These are phyloP conservation scores for Alloteropsis semialata DNA, from an alignment of 176 grass and related monocot species.

Conservation along the genomic window DNA sequence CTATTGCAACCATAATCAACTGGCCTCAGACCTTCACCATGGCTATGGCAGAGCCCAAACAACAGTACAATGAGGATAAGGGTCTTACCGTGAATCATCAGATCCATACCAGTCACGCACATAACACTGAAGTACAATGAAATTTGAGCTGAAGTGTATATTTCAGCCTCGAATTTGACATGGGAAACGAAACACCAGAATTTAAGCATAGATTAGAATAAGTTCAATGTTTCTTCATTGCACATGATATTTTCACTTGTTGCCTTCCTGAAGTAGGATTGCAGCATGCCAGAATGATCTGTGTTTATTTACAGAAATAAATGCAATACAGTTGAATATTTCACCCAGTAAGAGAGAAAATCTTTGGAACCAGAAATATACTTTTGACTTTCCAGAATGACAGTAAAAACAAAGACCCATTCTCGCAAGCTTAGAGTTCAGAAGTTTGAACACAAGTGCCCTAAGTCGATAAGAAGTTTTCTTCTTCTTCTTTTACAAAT, in stretches of 20 bases:
- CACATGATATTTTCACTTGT: not conserved
- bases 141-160: not conserved
- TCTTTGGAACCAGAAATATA: not conserved
- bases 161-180: not conserved
- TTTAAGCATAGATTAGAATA: not conserved
- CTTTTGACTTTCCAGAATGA: not conserved
- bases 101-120: not conserved
- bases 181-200: not conserved
- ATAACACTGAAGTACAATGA: too few relatives aligned
- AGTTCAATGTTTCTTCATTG: not conserved
- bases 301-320: not conserved
- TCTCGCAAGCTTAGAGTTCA: not conserved
- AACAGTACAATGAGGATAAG: not conserved
- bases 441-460: not conserved
- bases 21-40: not conserved
- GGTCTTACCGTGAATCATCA: not conserved
- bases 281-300: not conserved
- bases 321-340: not conserved
- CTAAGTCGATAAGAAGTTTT: not conserved
- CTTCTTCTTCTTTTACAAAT: not conserved
- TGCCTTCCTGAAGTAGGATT: not conserved
- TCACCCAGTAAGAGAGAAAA: not conserved
- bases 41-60: not conserved
- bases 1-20: not conserved
- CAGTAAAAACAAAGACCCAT: not conserved